Evolutionary conservation across 2,329 filamentous ascomycete genomes (phyloP).

Genomic region (Rutstroemia sydowiana): DNA sequence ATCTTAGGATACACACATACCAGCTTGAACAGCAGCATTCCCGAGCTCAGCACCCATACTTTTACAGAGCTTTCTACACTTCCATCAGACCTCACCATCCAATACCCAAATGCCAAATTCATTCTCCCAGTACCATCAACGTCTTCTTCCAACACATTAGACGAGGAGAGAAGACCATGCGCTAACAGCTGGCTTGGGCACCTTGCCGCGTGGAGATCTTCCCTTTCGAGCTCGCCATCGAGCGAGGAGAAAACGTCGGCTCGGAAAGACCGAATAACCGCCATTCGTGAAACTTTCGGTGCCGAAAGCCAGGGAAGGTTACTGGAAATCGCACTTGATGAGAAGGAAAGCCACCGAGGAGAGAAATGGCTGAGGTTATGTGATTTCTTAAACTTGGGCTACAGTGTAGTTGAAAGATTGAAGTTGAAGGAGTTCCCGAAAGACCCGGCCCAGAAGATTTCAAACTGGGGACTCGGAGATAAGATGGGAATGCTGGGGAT

Average conservation of each 20-base stretch:
- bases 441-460: not conserved
- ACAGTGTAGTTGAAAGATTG: conserved; percentile 9
- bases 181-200: conserved; percentile 7
- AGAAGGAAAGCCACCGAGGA: conserved; percentile 1
- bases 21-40: not conserved
- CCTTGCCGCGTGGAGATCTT: conserved; percentile 1
- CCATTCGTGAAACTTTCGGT: too few relatives aligned
- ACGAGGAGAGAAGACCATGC: not conserved
- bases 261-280: not conserved
- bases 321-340: conserved; percentile 1
- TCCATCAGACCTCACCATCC: not conserved
- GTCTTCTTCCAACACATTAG: not conserved
- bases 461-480: not conserved
- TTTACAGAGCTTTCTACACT: not conserved
- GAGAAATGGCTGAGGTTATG: conserved; percentile 8
- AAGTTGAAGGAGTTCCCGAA: conserved; percentile 7
- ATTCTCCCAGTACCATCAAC: not conserved
- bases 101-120: conserved; percentile 6
- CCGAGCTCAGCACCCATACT: not conserved
- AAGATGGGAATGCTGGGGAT: not conserved
- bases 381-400: conserved; percentile 5
- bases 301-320: not conserved
- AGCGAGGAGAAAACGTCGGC: not conserved
- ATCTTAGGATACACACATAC: conserved; percentile 1
- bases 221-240: not conserved